These are phyloP conservation scores for Leccinum aurantiacum DNA, from an alignment of 768 basidiomycete genomes.

Conservation along the genomic window DNA sequence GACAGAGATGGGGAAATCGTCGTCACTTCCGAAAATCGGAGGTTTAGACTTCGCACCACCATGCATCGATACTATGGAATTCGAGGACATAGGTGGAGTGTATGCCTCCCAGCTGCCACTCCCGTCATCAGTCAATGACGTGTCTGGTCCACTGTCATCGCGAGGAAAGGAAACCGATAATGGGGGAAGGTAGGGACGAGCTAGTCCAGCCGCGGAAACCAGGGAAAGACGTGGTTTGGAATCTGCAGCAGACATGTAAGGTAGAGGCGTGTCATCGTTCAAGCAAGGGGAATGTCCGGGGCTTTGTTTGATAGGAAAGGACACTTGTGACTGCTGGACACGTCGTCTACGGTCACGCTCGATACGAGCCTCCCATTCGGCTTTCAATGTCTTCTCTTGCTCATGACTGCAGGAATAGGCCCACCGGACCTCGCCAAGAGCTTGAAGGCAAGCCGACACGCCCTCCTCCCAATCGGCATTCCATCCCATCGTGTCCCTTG, in stretches of 20 bases:
- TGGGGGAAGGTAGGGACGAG: slow-evolving; percentile 50
- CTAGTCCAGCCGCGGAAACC: slow-evolving; percentile 36
- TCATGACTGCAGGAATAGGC: slow-evolving; percentile 73
- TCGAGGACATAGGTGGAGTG: slow-evolving; percentile 59
- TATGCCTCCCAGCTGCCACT: slow-evolving; percentile 60
- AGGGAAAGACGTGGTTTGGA: slow-evolving; percentile 28
- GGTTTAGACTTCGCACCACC: slow-evolving; percentile 33
- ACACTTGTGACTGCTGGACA: slow-evolving; percentile 23
- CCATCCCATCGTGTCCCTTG: slow-evolving; percentile 24
- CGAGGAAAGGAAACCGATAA: slow-evolving; percentile 39
- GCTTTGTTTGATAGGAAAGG: slow-evolving; percentile 25
- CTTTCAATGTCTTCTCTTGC: slow-evolving; percentile 58
- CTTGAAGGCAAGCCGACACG: slow-evolving; percentile 58
- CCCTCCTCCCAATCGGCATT: slow-evolving; percentile 34
- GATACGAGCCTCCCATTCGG: slow-evolving; percentile 43
- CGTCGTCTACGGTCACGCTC: slow-evolving; percentile 32
- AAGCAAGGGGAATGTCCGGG: slow-evolving; percentile 31
- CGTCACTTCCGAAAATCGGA: slow-evolving; percentile 46
- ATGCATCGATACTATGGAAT: slow-evolving; percentile 48
- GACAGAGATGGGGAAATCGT: slow-evolving; percentile 50
- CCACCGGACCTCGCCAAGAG: slow-evolving; percentile 85
- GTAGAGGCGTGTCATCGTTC: slow-evolving; percentile 21
- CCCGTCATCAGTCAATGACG: slow-evolving; percentile 48
- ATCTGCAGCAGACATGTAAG: slow-evolving; percentile 7
- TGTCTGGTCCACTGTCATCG: slow-evolving; percentile 54